Conservation (phyloP, 352 stramenopile genomes). For the Phytophthora pistaciae region DNA sequence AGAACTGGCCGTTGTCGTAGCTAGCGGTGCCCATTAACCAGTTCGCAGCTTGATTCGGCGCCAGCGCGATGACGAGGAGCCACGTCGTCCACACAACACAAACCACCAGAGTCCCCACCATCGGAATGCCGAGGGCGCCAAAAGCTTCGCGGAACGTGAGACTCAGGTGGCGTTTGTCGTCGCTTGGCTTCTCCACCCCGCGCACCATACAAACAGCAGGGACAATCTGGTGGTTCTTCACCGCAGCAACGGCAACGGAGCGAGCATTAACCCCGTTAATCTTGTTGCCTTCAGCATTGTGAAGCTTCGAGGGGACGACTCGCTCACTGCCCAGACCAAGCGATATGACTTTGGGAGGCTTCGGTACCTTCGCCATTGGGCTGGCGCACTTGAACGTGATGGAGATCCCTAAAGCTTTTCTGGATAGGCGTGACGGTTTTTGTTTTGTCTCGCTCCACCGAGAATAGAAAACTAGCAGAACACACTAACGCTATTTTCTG, state of each 20-base stretch:
- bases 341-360: background rate
- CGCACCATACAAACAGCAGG: background rate
- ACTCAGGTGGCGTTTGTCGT: background rate
- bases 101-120: slow-evolving; percentile 16
- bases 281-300: background rate
- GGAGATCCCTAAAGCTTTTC: background rate
- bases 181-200: background rate
- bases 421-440: background rate
- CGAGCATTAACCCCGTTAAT: background rate
- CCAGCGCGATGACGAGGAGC: slow-evolving; percentile 22
- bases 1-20: slow-evolving; percentile 36
- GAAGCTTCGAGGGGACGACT: background rate
- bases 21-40: slow-evolving; percentile 29
- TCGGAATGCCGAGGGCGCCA: slow-evolving; percentile 17
- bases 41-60: slow-evolving; percentile 32
- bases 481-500: background rate
- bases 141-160: slow-evolving; percentile 25
- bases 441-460: background rate
- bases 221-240: slow-evolving; percentile 14
- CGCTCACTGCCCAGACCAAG: background rate
- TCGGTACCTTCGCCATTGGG: slow-evolving; percentile 7
- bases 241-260: background rate
- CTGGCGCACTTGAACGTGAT: no score
- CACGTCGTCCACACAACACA: slow-evolving; percentile 33
- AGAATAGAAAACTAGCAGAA: background rate